Evolutionary conservation across 2,329 filamentous ascomycete species (phyloP), one percentile per base, ranked within the genome.

Genomic region (Trichophyton verrucosum): DNA sequence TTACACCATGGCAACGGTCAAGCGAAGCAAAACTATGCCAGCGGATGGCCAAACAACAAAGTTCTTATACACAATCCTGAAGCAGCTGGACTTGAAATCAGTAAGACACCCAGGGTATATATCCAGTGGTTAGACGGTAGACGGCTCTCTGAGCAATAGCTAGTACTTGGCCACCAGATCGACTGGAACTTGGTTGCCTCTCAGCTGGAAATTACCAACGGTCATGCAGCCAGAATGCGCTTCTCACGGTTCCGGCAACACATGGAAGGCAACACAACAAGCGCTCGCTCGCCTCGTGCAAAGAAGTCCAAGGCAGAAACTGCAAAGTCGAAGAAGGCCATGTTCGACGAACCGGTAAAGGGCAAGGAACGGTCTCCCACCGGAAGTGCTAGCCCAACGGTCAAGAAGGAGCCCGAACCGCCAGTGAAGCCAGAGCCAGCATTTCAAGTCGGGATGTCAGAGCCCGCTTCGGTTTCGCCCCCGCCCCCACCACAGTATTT

Each of bases 211-310:
- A 80, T 82, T 60, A 79, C 78, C 40, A 82, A 82, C 59, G 81
- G 80, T 42, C 81, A 82, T 65, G 80, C 80, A 2, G 80, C 80
- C 13, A 77, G 80, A 44, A 82, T 82, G 80, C 76, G 81, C 30
- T 82, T 77, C 67, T 79, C 77, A 22, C 77, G 80, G 40, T 81
- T 82, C 69, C 77, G 74, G 61, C 74, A 77, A 60, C 78, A 81
- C 55, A 80, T 81, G 73, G 80, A 82, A 62, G 77, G 76, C 13
- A 71, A 67, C 2, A 64, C 68, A 7, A 68, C 68, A 3, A 64
- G 62, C 11, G 64, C 68, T 5, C 64, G 66, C 42, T 57, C 57
- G 3, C 27, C 65, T 62, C 65, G 63, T 6, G n/a, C 40, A 15
- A 74, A 71, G 57, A 73, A 71, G 56, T 58, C 64, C 15, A 69